Evolutionary conservation across 1,284 basidiomycete genomes (phyloP).

Genomic region (Tausonia pullulans): DNA sequence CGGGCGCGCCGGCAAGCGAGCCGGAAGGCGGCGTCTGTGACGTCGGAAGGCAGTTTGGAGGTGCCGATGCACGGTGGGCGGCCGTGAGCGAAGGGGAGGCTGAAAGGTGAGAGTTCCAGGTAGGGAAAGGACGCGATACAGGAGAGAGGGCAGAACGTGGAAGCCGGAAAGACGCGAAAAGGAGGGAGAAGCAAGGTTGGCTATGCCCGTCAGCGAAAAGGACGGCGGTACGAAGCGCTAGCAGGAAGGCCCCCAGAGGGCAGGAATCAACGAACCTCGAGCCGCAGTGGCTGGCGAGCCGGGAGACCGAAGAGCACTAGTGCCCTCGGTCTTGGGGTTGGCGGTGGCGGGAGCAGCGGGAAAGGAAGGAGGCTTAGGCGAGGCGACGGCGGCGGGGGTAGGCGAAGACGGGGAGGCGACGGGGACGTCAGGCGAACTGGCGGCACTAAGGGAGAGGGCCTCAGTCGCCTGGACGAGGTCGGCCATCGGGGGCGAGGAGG

Average conservation of each 20-base stretch:
- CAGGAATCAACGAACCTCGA: neutral
- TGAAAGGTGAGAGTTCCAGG: neutral
- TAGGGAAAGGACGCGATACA: neutral
- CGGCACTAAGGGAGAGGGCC: too few relatives aligned
- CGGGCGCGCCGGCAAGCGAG: conserved; percentile 16
- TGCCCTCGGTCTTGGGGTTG: too few relatives aligned
- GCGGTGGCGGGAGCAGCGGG: too few relatives aligned
- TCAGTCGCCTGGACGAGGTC: too few relatives aligned
- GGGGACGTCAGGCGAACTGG: too few relatives aligned
- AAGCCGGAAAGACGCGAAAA: too few relatives aligned
- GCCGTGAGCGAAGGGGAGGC: conserved; percentile 9
- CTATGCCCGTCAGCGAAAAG: neutral
- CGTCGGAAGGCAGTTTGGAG: conserved; percentile 18
- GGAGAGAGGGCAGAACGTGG: too few relatives aligned
- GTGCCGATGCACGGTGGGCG: conserved; percentile 30
- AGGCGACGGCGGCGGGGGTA: too few relatives aligned
- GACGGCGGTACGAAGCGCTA: neutral
- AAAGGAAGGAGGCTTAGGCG: too few relatives aligned
- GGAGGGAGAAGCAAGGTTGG: neutral
- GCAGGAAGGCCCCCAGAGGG: neutral
- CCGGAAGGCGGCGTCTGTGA: neutral
- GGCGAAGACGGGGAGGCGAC: too few relatives aligned
- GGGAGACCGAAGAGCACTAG: neutral
- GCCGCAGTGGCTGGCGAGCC: neutral
- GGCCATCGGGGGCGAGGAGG: too few relatives aligned